A percentile compares a stretch with the other conserved stretches of the same genome.
Conservation (phyloP, 768 basidiomycete species). For the Kwoniella pini region DNA sequence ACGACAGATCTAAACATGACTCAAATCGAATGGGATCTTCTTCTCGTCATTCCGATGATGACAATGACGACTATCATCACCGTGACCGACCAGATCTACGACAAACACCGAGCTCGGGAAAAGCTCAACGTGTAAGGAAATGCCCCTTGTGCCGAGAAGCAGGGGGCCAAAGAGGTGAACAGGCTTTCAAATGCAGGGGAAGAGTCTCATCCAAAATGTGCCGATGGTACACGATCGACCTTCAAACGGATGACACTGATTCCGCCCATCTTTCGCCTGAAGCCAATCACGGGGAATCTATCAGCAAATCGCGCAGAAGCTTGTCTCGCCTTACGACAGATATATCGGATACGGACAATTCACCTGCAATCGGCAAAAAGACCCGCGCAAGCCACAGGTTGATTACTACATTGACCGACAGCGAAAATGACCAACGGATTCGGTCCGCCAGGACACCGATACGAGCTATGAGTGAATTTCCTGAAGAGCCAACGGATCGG, state of each 20-base stretch:
- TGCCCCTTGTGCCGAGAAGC: constrained; percentile 12
- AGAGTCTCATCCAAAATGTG: not conserved
- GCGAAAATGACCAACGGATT: not conserved
- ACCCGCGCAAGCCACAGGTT: not conserved
- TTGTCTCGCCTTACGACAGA: not conserved
- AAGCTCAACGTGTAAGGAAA: too few species aligned
- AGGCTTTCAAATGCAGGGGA: constrained; percentile 3
- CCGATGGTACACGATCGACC: not conserved
- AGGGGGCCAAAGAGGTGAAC: constrained; percentile 10
- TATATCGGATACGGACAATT: not conserved
- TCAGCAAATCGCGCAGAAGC: not conserved
- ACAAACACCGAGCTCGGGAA: too few species aligned
- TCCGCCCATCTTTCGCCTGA: too few species aligned
- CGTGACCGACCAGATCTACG: too few species aligned
- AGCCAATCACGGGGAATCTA: too few species aligned
- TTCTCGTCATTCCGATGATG: too few species aligned
- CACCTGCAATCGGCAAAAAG: constrained; percentile 2
- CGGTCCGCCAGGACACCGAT: not conserved
- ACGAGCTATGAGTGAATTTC: not conserved
- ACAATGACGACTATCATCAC: too few species aligned
- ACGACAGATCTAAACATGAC: too few species aligned
- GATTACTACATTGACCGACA: not conserved
- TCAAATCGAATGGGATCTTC: too few species aligned
- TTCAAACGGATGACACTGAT: too few species aligned
- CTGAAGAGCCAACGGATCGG: not conserved